Percentiles rank a stretch among this genome's conserved stretches.
These are phyloP conservation scores for Rhizopus sp. DNA, from an alignment of 371 early-diverging fungal species.

Conservation along the genomic window DNA sequence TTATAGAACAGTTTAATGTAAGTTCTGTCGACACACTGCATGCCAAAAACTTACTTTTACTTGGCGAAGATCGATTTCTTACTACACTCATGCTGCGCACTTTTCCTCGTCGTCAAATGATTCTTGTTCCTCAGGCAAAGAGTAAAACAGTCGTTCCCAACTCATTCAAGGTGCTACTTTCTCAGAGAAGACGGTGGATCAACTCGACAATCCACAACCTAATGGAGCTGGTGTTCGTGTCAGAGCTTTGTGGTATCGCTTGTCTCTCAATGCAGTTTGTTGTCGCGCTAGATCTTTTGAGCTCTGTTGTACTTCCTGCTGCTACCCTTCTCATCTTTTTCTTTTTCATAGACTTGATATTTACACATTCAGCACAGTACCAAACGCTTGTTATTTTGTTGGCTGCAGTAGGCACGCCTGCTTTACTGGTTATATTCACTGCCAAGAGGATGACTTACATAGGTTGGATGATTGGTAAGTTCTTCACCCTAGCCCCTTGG, in stretches of 20 bases:
- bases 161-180: conserved; percentile 86
- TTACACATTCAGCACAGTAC: conserved; percentile 47
- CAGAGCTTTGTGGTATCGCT: conserved; percentile 96
- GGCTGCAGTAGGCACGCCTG: conserved; percentile 80
- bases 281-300: conserved; percentile 94
- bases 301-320: conserved; percentile 95
- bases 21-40: conserved; percentile 93
- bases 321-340: conserved; percentile 90
- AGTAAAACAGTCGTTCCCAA: conserved; percentile 97
- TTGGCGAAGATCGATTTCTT: conserved; percentile 97
- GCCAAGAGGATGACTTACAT: conserved; percentile 90
- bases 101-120: conserved; percentile 89
- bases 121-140: conserved; percentile 90
- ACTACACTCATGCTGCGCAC: conserved; percentile 93
- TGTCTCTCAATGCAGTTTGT: conserved; percentile 99
- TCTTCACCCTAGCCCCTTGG: conserved; percentile 41
- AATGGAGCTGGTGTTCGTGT: conserved; percentile 91
- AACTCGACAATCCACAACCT: conserved; percentile 99
- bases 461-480: conserved; percentile 84
- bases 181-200: conserved; percentile 99
- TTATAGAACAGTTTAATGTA: conserved; percentile 88
- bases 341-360: conserved; percentile 60
- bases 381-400: conserved; percentile 74
- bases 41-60: conserved; percentile 90
- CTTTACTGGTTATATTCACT: conserved; percentile 87